Conservation (phyloP, 2,329 filamentous ascomycete species). For the Fulvia fulva region DNA sequence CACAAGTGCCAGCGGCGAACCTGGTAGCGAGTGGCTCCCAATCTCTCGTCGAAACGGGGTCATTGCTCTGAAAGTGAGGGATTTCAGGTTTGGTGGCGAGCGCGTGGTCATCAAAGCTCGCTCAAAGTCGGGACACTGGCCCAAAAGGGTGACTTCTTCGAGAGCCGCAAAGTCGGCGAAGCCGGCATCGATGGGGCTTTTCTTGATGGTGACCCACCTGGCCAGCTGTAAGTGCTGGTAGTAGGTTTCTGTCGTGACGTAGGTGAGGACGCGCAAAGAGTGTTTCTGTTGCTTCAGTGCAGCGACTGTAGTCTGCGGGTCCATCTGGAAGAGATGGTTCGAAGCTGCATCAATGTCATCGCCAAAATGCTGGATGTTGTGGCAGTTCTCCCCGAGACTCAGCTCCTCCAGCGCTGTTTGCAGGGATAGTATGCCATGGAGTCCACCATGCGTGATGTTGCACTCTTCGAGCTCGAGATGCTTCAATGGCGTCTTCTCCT, state of each 20-base stretch:
- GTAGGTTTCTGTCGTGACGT: slow-evolving; percentile 12
- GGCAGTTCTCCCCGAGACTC: slow-evolving; percentile 20
- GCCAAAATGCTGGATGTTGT: slow-evolving; percentile 18
- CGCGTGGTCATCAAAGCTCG: slow-evolving; percentile 19
- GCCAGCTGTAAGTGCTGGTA: slow-evolving; percentile 5
- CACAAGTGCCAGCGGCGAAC: slow-evolving; percentile 2
- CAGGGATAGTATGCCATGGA: slow-evolving; percentile 18
- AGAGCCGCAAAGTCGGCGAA: slow-evolving; percentile 19
- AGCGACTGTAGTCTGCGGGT: slow-evolving; percentile 10
- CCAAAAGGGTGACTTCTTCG: slow-evolving; percentile 13
- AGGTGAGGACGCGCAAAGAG: slow-evolving; percentile 18
- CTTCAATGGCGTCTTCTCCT: slow-evolving; percentile 13
- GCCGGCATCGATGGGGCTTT: slow-evolving; percentile 11
- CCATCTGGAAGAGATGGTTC: slow-evolving; percentile 20
- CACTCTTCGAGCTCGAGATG: slow-evolving; percentile 21
- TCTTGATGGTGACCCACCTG: background rate
- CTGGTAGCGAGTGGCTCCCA: background rate
- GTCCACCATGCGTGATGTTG: slow-evolving; percentile 21
- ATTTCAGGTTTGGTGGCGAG: slow-evolving; percentile 17
- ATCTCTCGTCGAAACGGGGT: slow-evolving; percentile 8
- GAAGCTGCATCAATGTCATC: slow-evolving; percentile 10
- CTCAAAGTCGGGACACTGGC: slow-evolving; percentile 20
- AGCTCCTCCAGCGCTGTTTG: slow-evolving; percentile 17
- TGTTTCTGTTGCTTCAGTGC: slow-evolving; percentile 20
- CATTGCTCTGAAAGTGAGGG: slow-evolving; percentile 9